Base-by-base conservation (phyloP, 164 flowering plant genomes). In the Cinnamomum chago region DNA sequence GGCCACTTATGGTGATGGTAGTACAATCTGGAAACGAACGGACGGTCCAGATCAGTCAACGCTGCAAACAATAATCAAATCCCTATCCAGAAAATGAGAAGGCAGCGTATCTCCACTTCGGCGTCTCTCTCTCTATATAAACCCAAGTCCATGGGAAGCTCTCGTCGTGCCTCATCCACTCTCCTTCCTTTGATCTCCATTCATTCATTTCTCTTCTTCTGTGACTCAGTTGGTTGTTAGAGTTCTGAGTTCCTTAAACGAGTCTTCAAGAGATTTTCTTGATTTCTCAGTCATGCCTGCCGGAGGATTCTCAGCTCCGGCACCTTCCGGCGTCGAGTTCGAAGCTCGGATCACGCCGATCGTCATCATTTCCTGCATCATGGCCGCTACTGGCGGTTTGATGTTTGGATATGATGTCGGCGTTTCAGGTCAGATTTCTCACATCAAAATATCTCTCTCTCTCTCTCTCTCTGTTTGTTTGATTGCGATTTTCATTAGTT, bases 401-500 rank as follows among this genome's bases (percentile, higher is more conserved):
- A 95, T 95, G 98, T 95, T 95, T 71, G 99, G 98, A 24, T 95
- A 95, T 72, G 99, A 95, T 62, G 92, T 93, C 67, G 99, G 99
- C 20, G 88, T 95, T 78, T 93, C 99, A 67, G 99, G 99, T 88
- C 60, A 71, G 76, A 60, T 70, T 22, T 33, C 22, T 23, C 73
- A 70, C 28, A 70, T 68, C 2, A 12, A 30, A 30, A 3, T 40
- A 0, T 33, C 6, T 33, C 40, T 33, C 40, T 33, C 40, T 33
- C 40, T 33, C 40, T 33, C 40, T 33, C 9, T 40, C 2, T 40
- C 11, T 40, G 7, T 7, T 6, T 30, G 5, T 30, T 30, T 30
- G 33, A 4, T 30, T 30, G 28, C 30, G 5, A 30, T 30, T 30
- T 30, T 30, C 33, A 3, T 30, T 30, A 30, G 33, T 30, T 30